Evolutionary conservation across 1,284 basidiomycete species (phyloP).

Genomic region (Trichosporon faecale): DNA sequence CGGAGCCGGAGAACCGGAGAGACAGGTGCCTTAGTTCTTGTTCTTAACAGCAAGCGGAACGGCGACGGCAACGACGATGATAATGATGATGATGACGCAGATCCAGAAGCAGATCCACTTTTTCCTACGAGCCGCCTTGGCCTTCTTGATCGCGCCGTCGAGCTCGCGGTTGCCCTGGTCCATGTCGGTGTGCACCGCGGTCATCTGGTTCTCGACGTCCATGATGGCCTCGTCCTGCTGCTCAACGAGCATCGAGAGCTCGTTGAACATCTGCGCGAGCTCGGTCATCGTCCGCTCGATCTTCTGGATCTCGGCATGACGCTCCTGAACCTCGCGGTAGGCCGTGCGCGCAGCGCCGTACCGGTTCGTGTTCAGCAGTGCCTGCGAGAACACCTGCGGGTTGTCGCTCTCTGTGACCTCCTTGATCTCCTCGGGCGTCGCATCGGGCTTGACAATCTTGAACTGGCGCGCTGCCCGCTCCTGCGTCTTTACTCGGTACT

Average conservation of each 20-base stretch:
- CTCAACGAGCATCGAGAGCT: constrained; percentile 74
- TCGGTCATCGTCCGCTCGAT: constrained; percentile 86
- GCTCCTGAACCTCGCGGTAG: constrained; percentile 83
- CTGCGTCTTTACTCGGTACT: constrained; percentile 88
- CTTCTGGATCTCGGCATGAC: constrained; percentile 80
- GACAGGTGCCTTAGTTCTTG: neutral
- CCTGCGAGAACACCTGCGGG: constrained; percentile 82
- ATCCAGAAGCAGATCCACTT: constrained; percentile 69
- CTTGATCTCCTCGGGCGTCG: constrained; percentile 75
- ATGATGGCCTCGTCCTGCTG: constrained; percentile 74
- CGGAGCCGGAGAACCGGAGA: too few species aligned
- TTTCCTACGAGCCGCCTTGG: constrained; percentile 71
- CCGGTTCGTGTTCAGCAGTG: constrained; percentile 74
- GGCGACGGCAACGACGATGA: constrained; percentile 7
- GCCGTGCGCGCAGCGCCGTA: constrained; percentile 81
- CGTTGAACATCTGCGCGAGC: constrained; percentile 81
- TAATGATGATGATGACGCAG: constrained; percentile 50
- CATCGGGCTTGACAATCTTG: constrained; percentile 92
- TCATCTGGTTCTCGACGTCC: constrained; percentile 63
- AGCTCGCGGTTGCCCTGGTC: constrained; percentile 64
- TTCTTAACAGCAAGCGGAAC: constrained; percentile 3
- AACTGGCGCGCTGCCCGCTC: constrained; percentile 93
- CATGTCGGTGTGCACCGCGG: constrained; percentile 64
- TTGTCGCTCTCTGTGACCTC: constrained; percentile 73
- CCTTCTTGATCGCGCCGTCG: constrained; percentile 71